Base-by-base conservation (phyloP, 225 moss, liverwort and hornwort genomes). In the Bryoerythrophyllum caledonicum region DNA sequence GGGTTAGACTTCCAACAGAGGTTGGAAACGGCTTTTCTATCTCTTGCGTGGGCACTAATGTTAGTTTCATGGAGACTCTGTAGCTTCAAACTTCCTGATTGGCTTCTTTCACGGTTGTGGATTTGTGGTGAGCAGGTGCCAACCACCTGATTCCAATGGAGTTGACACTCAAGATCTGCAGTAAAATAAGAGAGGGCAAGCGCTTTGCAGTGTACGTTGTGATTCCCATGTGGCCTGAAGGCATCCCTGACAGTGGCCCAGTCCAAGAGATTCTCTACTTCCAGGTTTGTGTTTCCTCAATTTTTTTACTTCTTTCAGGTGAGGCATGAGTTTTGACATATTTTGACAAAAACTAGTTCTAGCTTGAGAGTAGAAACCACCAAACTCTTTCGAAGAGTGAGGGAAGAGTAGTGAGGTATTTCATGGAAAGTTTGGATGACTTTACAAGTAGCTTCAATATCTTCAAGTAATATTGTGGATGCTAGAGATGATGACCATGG, bases 111-210 rank as follows among this genome's bases (percentile, higher is more conserved):
- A 26, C n/a, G 58, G 12, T 49, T 64, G 73, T 64, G 41, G 9
- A 8, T 78, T 74, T 61, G 15, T 63, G 53, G 4, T 49, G 54
- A 16, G 57, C 40, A 94, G 94, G 94, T 84, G 96, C 96, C 66
- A 94, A 97, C 82, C 94, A 97, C 75, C 83, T 97, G 55, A 93
- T 97, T 82, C 96, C 96, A 4, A 97, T 97, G 92, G 96, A 97
- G 74, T 70, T 97, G 55, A 83, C 88, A 7, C 76, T 97, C 70
- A 97, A 93, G 71, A 66, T 97, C 5, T 91, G 92, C 56, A 87
- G 85, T 70, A 97, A 94, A 74, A 97, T 97, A 8, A 86, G 85
- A 72, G 94, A 89, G 4, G 81, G 81, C 37, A 80, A 90, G 76
- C 92, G 82, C 16, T 97, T 97, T 44, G 84, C 83, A 8, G 94